Base-by-base conservation (phyloP, 1,139 yeast genomes). In the Taiozyma sp. region DNA sequence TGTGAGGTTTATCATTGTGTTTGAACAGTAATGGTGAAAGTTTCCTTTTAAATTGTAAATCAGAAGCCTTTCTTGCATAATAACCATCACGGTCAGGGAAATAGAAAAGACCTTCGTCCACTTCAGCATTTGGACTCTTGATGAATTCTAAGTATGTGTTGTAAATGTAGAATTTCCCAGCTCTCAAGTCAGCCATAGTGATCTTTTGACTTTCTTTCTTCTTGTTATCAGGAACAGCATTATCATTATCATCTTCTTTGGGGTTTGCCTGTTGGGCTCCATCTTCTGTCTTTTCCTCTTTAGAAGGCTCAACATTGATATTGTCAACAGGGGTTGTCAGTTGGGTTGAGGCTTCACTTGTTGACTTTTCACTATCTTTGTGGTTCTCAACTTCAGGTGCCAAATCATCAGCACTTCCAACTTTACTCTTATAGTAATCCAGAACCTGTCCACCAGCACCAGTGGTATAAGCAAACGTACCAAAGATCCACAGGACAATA, bases 11-110 rank as follows among this genome's bases (percentile, higher is more conserved):
- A 2, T 54, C 67, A 2, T 64, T 53, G 49, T 61, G 64, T 0
- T 30, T 45, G 43, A 72, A 68, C 2, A 44, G 47, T n/a, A 58
- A 53, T 7, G 49, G 34, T 1, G 64, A 61, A 9, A 71, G 45
- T n/a, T 54, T 56, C 22, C 57, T 51, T 1, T 46, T 40, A 47
- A 54, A 68, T 58, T 77, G 76, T 49, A 73, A 69, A 44, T 75
- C 72, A 9, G 52, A 21, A 7, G 58, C 54, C 28, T 69, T 71
- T 40, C 60, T 62, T 1, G 68, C 73, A 3, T 60, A 56, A 39
- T 68, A 60, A 4, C 51, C 49, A 5, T 49, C 48, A 3, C 50
- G 45, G 8, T 57, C 61, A 3, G 58, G 52, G 8, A 64, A 53
- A 48, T 56, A 58, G 51, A 64, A 69, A 10, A 69, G 50, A 1